Conservation (phyloP, 208 protist species). For the Herpetomonas tarakana region DNA sequence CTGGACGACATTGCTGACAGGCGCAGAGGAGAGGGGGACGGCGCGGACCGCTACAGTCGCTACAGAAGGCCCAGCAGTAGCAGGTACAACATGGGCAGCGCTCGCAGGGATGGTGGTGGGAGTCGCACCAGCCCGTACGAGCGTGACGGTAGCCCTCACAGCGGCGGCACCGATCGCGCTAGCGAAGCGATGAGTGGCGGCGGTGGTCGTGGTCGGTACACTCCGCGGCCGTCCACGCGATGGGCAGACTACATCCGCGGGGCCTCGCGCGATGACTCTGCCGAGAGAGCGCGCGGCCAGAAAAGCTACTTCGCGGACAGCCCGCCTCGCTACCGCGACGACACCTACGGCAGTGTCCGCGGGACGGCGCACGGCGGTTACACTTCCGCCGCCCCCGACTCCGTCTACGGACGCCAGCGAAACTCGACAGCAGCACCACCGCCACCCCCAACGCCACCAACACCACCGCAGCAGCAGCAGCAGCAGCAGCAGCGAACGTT, state of each 20-base stretch:
- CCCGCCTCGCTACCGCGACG: too few relatives aligned
- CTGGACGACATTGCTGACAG: background rate
- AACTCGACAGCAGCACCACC: too few relatives aligned
- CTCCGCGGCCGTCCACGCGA: constrained; percentile 22
- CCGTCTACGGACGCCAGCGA: too few relatives aligned
- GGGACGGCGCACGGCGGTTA: background rate
- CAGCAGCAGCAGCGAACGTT: too few relatives aligned
- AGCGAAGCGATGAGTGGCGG: background rate
- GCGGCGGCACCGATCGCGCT: background rate
- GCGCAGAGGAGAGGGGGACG: background rate
- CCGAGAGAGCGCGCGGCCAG: background rate
- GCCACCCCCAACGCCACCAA: background rate
- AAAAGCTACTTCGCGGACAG: constrained; percentile 10
- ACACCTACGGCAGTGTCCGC: too few relatives aligned
- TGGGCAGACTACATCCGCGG: constrained; percentile 41
- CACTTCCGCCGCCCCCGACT: background rate
- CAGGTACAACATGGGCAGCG: too few relatives aligned
- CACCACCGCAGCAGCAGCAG: too few relatives aligned
- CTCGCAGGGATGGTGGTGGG: too few relatives aligned
- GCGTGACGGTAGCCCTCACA: constrained; percentile 1
- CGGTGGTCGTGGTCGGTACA: background rate
- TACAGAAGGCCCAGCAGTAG: background rate
- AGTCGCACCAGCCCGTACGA: background rate
- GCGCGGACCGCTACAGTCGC: background rate
- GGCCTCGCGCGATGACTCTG: constrained; percentile 12